phyloP scores from a whole-genome alignment of 2,329 filamentous ascomycete species.

The Paecilomyces sp. region DNA sequence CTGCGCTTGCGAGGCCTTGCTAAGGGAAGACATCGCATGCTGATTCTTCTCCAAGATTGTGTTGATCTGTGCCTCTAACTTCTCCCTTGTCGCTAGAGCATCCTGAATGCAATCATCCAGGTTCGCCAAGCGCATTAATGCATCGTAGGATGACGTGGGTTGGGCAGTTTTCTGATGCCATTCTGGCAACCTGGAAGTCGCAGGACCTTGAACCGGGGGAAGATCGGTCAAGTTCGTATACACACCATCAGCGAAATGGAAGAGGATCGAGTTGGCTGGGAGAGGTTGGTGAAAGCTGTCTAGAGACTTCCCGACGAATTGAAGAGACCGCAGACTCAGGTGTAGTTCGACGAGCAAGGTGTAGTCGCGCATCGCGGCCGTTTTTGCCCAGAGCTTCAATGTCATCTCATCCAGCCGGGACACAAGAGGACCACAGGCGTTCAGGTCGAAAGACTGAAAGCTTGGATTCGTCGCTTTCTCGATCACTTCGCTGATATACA shows the following conservation, averaged over 20 bases:
- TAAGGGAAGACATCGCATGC: slow-evolving; percentile 19
- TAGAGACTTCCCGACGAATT: slow-evolving; percentile 65
- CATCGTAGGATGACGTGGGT: slow-evolving; percentile 76
- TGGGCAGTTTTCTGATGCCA: slow-evolving; percentile 43
- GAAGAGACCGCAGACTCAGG: slow-evolving; percentile 64
- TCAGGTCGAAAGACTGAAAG: slow-evolving; percentile 77
- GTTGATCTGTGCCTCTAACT: slow-evolving; percentile 72
- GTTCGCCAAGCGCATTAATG: slow-evolving; percentile 79
- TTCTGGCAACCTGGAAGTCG: slow-evolving; percentile 16
- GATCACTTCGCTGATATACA: slow-evolving; percentile 84
- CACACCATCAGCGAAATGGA: slow-evolving; percentile 78
- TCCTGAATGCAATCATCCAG: slow-evolving; percentile 89
- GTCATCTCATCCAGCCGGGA: slow-evolving; percentile 60
- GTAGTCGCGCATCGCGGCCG: slow-evolving; percentile 46
- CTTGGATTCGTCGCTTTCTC: slow-evolving; percentile 83
- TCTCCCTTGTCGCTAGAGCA: slow-evolving; percentile 68
- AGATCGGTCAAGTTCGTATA: slow-evolving; percentile 70
- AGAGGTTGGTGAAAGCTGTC: slow-evolving; percentile 63
- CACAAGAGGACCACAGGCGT: slow-evolving; percentile 53
- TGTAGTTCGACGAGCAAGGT: slow-evolving; percentile 65
- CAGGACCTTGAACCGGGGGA: slow-evolving; percentile 35
- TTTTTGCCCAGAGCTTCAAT: slow-evolving; percentile 67
- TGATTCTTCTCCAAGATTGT: slow-evolving; percentile 33
- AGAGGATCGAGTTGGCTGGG: slow-evolving; percentile 73
- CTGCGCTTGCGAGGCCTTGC: slow-evolving; percentile 28